Base-by-base conservation (phyloP, 768 basidiomycete genomes). In the Fibroporia radiculosa region DNA sequence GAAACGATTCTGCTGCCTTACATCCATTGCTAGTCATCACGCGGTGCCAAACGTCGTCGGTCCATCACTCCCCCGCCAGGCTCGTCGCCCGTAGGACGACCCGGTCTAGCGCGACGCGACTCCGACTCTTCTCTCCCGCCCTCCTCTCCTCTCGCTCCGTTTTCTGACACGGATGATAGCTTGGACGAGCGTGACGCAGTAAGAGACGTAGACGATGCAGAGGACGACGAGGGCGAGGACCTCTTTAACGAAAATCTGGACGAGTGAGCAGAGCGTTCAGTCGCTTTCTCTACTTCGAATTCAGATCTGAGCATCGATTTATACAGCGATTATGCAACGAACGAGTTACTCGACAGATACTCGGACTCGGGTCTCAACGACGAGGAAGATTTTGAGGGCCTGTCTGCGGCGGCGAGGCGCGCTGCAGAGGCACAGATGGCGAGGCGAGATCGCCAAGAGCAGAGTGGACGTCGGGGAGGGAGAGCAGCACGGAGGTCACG, bases 181-280 rank as follows among this genome's bases (percentile, higher is more conserved):
- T 56, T 70, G 34, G 66, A 66, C 16, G 71, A 70, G 40, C 66
- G 63, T 1, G 57, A 61, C 29, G 53, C 56, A 0, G 48, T 96
- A 59, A 84, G 83, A 4, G 93, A 96, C 53, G 85, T 89, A 20
- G 87, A 93, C 44, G 90, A 91, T 19, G 83, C 75, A 3, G 77
- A 73, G 6, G 87, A 84, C 10, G 91, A 75, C n/a, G 85, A 88
- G 19, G 89, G 88, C 28, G 95, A 97, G 62, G 95, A 98, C 66
- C 77, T 99, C 33, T 97, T 93, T 62, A 87, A 74, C 26, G 80
- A 92, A n/a, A 71, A 69, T 40, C 63, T 89, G 47, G 78, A 85
- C 62, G 74, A 73, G 93, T 89, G 59, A 54, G 79, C 62, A 38
- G 48, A 27, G 48, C 26, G 20, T 12, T 34, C 20, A 45, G 12